Conservation (phyloP, 495 filamentous ascomycete genomes). For the Rhypophila decipiens region DNA sequence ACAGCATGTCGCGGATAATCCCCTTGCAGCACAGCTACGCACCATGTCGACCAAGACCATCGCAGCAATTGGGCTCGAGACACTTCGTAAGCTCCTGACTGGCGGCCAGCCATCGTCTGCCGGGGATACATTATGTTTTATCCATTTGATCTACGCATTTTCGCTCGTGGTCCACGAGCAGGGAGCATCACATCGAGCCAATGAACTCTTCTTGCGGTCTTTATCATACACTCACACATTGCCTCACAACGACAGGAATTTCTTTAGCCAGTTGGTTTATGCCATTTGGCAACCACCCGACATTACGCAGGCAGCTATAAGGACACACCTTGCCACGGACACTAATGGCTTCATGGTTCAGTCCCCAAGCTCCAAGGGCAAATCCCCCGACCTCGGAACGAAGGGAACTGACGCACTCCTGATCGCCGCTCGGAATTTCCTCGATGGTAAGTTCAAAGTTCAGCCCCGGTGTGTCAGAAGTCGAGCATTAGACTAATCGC, state of each 20-base stretch:
- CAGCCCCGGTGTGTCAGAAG: background rate
- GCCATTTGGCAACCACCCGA: conserved; percentile 35
- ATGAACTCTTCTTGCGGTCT: conserved; percentile 33
- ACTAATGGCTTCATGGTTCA: conserved; percentile 1
- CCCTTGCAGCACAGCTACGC: conserved; percentile 28
- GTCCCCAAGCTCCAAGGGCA: conserved; percentile 32
- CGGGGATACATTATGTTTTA: conserved; percentile 34
- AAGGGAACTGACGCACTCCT: conserved; percentile 28
- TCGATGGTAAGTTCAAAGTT: conserved; percentile 39
- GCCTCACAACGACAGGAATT: conserved; percentile 14
- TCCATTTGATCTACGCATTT: conserved; percentile 40
- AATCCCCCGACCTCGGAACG: conserved; percentile 17
- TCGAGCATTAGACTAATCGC: background rate
- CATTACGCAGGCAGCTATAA: conserved; percentile 12
- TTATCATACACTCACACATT: conserved; percentile 29
- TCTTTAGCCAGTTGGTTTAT: conserved; percentile 28
- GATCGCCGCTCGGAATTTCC: conserved; percentile 34
- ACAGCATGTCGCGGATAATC: conserved; percentile 27
- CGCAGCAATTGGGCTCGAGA: conserved; percentile 29
- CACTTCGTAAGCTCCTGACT: conserved; percentile 26
- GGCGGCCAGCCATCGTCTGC: conserved; percentile 26
- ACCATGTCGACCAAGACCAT: conserved; percentile 30
- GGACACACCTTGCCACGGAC: background rate
- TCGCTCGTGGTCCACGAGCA: conserved; percentile 35
- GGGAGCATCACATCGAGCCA: conserved; percentile 16